Percentiles rank a stretch among this genome's conserved stretches.
Conservation (phyloP, 2,329 filamentous ascomycete genomes). For the Botrytis fabae region DNA sequence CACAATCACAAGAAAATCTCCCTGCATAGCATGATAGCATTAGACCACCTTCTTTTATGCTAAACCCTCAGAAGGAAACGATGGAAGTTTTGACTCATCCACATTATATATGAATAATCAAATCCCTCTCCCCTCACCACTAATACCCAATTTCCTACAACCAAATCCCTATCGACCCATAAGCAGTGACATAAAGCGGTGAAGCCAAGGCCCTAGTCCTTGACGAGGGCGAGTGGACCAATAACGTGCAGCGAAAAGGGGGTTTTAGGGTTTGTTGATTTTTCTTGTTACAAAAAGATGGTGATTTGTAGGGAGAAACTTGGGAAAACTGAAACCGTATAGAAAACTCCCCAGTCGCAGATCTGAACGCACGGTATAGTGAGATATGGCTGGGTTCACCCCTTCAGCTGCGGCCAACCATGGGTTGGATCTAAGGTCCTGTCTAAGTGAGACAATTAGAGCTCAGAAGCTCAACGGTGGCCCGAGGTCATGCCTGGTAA, state of each 20-base stretch:
- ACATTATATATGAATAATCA: background rate
- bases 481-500: conserved; percentile 4
- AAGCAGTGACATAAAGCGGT: conserved; percentile 5
- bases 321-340: conserved; percentile 4
- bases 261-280: conserved; percentile 5
- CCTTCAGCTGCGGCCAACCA: background rate
- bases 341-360: background rate
- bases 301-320: background rate
- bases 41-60: conserved; percentile 1
- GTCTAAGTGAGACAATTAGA: background rate
- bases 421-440: background rate
- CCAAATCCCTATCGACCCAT: background rate
- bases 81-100: background rate
- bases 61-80: background rate
- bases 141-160: background rate
- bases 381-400: background rate
- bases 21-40: background rate
- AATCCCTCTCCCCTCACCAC: conserved; percentile 1
- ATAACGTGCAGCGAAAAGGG: background rate
- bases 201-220: conserved; percentile 1
- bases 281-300: conserved; percentile 3
- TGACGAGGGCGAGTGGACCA: background rate
- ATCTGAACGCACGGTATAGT: conserved; percentile 2
- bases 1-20: background rate
- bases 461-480: conserved; percentile 12